phyloP scores from a whole-genome alignment of 306 rosid species.

The barrel medic (Medicago truncatula) region DNA sequence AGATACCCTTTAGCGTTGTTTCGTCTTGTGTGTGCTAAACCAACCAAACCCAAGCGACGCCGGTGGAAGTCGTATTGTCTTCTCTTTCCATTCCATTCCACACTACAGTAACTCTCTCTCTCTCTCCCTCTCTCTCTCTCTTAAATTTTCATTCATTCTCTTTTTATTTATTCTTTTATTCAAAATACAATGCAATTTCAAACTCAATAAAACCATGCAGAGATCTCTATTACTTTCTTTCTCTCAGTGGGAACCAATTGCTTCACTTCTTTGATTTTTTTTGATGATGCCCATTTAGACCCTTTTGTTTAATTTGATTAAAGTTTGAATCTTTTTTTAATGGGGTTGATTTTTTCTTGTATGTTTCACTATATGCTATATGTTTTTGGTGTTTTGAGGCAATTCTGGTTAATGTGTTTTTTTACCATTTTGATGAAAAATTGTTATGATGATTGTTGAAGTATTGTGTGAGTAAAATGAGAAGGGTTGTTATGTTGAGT shows the following conservation, averaged over 20 bases:
- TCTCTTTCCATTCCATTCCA: constrained; percentile 46
- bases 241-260: constrained; percentile 28
- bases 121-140: constrained; percentile 25
- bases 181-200: constrained; percentile 45
- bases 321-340: constrained; percentile 24
- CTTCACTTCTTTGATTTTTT: neutral
- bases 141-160: constrained; percentile 8
- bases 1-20: constrained; percentile 24
- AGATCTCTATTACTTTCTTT: constrained; percentile 35
- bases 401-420: constrained; percentile 16
- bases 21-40: neutral
- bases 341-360: constrained; percentile 27
- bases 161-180: constrained; percentile 35
- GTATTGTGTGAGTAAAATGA: constrained; percentile 26
- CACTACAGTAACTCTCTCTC: constrained; percentile 45
- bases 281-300: constrained; percentile 35
- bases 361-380: constrained; percentile 22
- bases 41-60: constrained; percentile 60
- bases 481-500: constrained; percentile 9
- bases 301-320: constrained; percentile 34
- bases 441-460: neutral
- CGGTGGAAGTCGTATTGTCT: constrained; percentile 70
- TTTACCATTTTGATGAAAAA: constrained; percentile 14
- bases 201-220: constrained; percentile 42
- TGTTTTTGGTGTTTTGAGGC: constrained; percentile 8